Percentiles rank a stretch among this genome's conserved stretches.
phyloP scores from a whole-genome alignment of 768 basidiomycete genomes.

The Hygrophoropsis aurantiaca region DNA sequence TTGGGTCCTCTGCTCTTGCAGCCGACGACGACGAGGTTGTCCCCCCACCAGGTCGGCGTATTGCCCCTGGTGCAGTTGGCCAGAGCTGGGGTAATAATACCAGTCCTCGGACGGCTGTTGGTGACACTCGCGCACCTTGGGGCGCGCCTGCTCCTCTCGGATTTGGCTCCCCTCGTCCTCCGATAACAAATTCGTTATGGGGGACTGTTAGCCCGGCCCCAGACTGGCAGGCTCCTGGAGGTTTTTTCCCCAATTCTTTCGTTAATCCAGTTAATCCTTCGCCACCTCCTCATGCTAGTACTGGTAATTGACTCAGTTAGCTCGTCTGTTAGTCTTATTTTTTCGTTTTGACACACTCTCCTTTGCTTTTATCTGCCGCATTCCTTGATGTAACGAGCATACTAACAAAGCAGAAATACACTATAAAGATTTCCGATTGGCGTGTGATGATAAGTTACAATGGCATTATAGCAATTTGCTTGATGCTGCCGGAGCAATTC shows the following conservation, averaged over 20 bases:
- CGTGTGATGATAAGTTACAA: slow-evolving; percentile 7
- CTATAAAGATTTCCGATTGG: slow-evolving; percentile 33
- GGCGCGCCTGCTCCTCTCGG: slow-evolving; percentile 39
- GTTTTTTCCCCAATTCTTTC: slow-evolving; percentile 50
- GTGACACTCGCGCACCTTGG: slow-evolving; percentile 46
- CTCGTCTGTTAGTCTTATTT: neutral
- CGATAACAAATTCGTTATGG: slow-evolving; percentile 40
- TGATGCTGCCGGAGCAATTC: slow-evolving; percentile 89
- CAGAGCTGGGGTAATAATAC: slow-evolving; percentile 49
- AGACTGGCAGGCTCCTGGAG: slow-evolving; percentile 51
- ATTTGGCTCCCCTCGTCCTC: slow-evolving; percentile 35
- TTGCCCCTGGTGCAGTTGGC: slow-evolving; percentile 38
- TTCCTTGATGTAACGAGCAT: slow-evolving; percentile 12
- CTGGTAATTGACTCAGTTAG: slow-evolving; percentile 26
- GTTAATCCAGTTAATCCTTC: slow-evolving; percentile 48
- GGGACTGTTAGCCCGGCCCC: slow-evolving; percentile 37
- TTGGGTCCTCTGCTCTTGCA: slow-evolving; percentile 76
- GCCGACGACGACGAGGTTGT: slow-evolving; percentile 83
- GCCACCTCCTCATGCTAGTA: slow-evolving; percentile 37
- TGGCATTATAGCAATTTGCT: slow-evolving; percentile 74
- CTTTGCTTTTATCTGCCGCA: slow-evolving; percentile 29
- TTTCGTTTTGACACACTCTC: slow-evolving; percentile 14
- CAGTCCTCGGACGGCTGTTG: slow-evolving; percentile 44
- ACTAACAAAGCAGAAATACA: slow-evolving; percentile 34
- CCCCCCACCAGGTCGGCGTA: slow-evolving; percentile 45